phyloP scores from a whole-genome alignment of 208 protist species.

The Acanthamoeba lenticulata region DNA sequence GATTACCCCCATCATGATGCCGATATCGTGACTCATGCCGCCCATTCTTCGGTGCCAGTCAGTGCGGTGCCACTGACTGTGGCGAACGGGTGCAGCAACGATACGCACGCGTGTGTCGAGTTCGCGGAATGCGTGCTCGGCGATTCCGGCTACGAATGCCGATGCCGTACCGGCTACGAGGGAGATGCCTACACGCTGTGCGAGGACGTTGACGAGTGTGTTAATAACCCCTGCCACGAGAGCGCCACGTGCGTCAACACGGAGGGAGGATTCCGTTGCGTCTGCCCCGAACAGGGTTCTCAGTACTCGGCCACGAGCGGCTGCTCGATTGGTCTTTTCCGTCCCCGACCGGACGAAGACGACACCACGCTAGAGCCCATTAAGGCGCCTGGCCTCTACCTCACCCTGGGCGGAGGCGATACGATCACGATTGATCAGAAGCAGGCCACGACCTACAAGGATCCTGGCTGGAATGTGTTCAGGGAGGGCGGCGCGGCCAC shows the following conservation, averaged over 20 bases:
- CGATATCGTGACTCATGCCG: too few relatives aligned
- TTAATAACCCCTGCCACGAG: neutral
- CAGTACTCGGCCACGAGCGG: neutral
- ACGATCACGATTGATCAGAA: constrained; percentile 22
- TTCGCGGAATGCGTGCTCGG: neutral
- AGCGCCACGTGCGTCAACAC: constrained; percentile 9
- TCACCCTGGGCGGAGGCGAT: constrained; percentile 1
- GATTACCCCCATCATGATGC: too few relatives aligned
- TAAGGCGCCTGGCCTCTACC: neutral
- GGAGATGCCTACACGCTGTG: constrained; percentile 25
- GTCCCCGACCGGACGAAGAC: neutral
- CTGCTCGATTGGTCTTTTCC: constrained; percentile 49
- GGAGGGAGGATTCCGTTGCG: neutral
- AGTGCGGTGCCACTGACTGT: neutral
- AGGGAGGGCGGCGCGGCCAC: constrained; percentile 9
- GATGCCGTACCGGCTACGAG: neutral
- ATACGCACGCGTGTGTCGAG: neutral
- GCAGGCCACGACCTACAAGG: constrained; percentile 49
- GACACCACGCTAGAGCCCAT: neutral
- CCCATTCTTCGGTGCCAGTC: too few relatives aligned
- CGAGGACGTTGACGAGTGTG: constrained; percentile 66
- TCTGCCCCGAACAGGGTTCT: constrained; percentile 51
- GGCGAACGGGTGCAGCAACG: neutral
- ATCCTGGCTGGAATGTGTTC: constrained; percentile 41
- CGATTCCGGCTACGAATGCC: constrained; percentile 40